A percentile compares a stretch with the other conserved stretches of the same genome.
phyloP scores from a whole-genome alignment of 2,329 filamentous ascomycete genomes.

The Beauveria sp. region DNA sequence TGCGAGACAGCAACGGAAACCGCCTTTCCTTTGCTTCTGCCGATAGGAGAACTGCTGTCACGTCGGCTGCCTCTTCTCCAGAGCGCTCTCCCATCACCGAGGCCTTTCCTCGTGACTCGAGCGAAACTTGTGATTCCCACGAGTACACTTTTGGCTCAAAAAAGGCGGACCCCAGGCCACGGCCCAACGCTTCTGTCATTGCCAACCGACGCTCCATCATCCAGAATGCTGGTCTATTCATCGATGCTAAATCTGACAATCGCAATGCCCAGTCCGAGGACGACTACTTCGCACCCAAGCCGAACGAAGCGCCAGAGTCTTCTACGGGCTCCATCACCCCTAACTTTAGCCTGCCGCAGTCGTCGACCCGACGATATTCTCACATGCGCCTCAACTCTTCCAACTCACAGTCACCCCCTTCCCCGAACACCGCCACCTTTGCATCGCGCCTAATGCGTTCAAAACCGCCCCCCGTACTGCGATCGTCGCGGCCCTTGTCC shows the following conservation, averaged over 20 bases:
- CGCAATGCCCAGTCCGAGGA: constrained; percentile 14
- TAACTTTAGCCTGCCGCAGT: constrained; percentile 47
- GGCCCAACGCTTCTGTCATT: constrained; percentile 47
- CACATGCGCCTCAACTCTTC: constrained; percentile 24
- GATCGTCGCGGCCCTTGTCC: constrained; percentile 44
- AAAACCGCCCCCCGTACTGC: constrained; percentile 38
- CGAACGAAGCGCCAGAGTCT: constrained; percentile 4
- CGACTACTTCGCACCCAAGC: neutral
- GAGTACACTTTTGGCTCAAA: constrained; percentile 15
- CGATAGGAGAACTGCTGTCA: constrained; percentile 51
- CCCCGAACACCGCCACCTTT: constrained; percentile 15
- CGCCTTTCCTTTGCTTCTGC: constrained; percentile 54
- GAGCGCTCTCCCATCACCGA: constrained; percentile 48
- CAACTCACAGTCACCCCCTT: constrained; percentile 11
- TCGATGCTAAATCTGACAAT: constrained; percentile 30
- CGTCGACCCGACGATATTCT: constrained; percentile 38
- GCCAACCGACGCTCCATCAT: constrained; percentile 44
- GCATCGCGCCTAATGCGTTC: constrained; percentile 22
- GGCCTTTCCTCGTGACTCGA: constrained; percentile 31
- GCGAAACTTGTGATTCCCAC: constrained; percentile 15
- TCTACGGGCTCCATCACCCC: constrained; percentile 27
- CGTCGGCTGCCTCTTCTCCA: constrained; percentile 51
- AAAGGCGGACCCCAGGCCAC: constrained; percentile 30
- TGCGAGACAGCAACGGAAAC: constrained; percentile 46
- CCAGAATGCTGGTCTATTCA: constrained; percentile 36